Evolutionary conservation across 164 flowering plant species (phyloP), one percentile per base, ranked within the genome.

Genomic region (Tetracentron sinense): DNA sequence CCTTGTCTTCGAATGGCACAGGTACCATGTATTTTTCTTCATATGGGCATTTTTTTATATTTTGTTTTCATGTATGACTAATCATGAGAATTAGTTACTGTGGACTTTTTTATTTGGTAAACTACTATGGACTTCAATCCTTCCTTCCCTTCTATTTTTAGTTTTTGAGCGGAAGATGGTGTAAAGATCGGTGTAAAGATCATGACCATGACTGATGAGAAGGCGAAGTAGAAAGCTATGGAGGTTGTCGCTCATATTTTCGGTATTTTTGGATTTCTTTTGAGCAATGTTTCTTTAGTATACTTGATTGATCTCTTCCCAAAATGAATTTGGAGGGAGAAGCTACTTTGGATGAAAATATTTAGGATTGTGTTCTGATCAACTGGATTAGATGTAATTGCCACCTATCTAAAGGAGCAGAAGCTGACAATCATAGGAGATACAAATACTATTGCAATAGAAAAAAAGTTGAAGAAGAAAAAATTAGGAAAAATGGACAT

Each of bases 371-470:
- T n/a, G n/a, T n/a, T n/a, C n/a, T n/a, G n/a, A n/a, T n/a, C n/a
- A 17, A 44, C 74, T 89, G 98, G 98, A 19, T 83, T 93, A n/a
- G 94, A 90, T 82, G 89, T 95, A 12, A 90, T 93, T 11, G 94
- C 94, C 0, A 96, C 91, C 11, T 91, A 93, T 77, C 35, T 81
- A 49, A 90, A 85, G 71, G 94, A 85, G 14, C 97, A 90, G 71
- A 87, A 88, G 79, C 61, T 93, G 28, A 89, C 88, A 19, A 82
- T 93, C 61, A 74, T 84, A 29, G 98, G 98, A 12, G 68, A 61
- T 16, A 88, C 90, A 96, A 97, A 93, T 57, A 61, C 90, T 6
- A 81, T 90, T 30, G 85, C 84, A 38, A 75, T 93, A 14, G 88
- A 82, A 56, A 92, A 88, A 64, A 93, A 80, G 72, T 46, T 90